Conservation (phyloP, 495 filamentous ascomycete genomes). For the Halenospora varia region DNA sequence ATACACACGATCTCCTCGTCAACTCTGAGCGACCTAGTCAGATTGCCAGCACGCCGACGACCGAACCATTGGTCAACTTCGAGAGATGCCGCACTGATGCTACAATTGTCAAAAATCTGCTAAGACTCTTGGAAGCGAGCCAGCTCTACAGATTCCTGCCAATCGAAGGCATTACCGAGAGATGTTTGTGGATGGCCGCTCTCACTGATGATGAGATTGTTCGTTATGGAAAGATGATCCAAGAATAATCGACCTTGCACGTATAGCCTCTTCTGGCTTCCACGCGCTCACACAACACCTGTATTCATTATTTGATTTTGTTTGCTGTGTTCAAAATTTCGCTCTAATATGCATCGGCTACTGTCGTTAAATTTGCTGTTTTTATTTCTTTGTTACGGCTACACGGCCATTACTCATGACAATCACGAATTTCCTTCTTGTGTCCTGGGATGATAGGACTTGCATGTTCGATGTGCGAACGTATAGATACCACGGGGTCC, state of each 20-base stretch:
- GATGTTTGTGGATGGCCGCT: constrained; percentile 93
- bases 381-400: constrained; percentile 2
- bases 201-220: constrained; percentile 80
- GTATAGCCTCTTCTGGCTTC: background rate
- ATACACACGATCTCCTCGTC: constrained; percentile 95
- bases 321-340: constrained; percentile 10
- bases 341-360: constrained; percentile 5
- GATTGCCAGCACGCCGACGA: constrained; percentile 59
- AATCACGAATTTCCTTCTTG: constrained; percentile 6
- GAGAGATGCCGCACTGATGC: constrained; percentile 89
- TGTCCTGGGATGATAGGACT: background rate
- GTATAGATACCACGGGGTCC: background rate
- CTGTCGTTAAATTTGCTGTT: constrained; percentile 11
- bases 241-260: constrained; percentile 16
- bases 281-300: background rate
- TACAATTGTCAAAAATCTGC: constrained; percentile 86
- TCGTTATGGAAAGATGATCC: constrained; percentile 26
- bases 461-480: background rate
- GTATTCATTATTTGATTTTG: constrained; percentile 11
- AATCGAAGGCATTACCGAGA: constrained; percentile 80
- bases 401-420: background rate
- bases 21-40: constrained; percentile 83
- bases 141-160: constrained; percentile 81
- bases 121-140: constrained; percentile 89
- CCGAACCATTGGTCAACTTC: constrained; percentile 86